Evolutionary conservation across 306 rosid genomes (phyloP).

Genomic region (Betula pendula): DNA sequence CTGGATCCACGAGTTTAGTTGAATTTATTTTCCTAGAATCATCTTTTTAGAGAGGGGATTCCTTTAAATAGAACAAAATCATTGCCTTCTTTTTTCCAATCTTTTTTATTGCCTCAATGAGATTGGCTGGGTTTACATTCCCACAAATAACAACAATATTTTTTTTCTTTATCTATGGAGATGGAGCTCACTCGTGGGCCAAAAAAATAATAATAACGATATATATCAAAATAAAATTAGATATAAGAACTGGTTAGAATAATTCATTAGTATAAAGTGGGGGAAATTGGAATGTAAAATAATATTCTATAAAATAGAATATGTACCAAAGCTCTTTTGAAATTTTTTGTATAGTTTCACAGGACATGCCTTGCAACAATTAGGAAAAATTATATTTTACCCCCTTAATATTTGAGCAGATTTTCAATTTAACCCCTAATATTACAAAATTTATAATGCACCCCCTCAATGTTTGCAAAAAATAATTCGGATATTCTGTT

Average conservation of each 20-base stretch:
- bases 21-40: too few relatives aligned
- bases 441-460: too few relatives aligned
- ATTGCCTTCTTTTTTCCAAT: not conserved
- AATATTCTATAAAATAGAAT: not conserved
- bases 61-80: not conserved
- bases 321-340: not conserved
- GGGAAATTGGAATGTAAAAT: not conserved
- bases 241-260: too few relatives aligned
- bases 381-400: too few relatives aligned
- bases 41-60: not conserved
- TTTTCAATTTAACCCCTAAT: too few relatives aligned
- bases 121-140: not conserved
- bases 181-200: not conserved
- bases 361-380: slow-evolving; percentile 6
- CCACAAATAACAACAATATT: not conserved
- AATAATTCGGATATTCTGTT: too few relatives aligned
- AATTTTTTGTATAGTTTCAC: not conserved
- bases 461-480: too few relatives aligned
- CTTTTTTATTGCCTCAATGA: not conserved
- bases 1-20: too few relatives aligned
- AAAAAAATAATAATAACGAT: too few relatives aligned
- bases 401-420: too few relatives aligned
- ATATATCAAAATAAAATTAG: not conserved
- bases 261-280: too few relatives aligned
- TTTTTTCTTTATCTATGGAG: not conserved